Evolutionary conservation across 805 yeast species (phyloP).

Genomic region (Suhomyces prunicola): DNA sequence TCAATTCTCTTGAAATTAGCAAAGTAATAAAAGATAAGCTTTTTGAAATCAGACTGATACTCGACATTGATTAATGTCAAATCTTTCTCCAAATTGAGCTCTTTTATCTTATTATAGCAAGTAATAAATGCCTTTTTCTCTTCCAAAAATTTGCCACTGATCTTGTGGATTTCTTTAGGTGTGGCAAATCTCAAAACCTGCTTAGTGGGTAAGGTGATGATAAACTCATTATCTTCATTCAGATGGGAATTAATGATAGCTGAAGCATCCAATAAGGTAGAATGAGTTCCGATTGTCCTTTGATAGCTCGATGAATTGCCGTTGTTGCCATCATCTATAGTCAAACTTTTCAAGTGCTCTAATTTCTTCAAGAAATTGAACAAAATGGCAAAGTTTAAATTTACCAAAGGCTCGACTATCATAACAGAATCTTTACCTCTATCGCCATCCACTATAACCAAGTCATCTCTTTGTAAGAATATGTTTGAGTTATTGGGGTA

Average conservation of each 20-base stretch:
- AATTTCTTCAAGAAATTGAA: constrained; percentile 73
- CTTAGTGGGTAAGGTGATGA: constrained; percentile 68
- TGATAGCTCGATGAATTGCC: constrained; percentile 15
- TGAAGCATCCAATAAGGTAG: constrained; percentile 36
- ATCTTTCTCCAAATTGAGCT: constrained; percentile 45
- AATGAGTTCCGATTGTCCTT: constrained; percentile 34
- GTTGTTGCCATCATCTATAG: constrained; percentile 27
- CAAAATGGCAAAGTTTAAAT: constrained; percentile 62
- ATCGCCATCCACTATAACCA: constrained; percentile 80
- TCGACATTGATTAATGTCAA: constrained; percentile 41
- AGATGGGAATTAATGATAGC: constrained; percentile 34
- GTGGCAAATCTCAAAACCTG: constrained; percentile 76
- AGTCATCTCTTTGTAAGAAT: constrained; percentile 54
- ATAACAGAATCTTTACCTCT: constrained; percentile 77
- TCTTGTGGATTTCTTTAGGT: constrained; percentile 61
- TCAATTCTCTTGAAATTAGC: constrained; percentile 46
- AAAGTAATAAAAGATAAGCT: constrained; percentile 44
- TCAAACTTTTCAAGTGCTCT: constrained; percentile 57
- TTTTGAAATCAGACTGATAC: constrained; percentile 44
- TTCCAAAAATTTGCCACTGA: constrained; percentile 63
- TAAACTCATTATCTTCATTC: constrained; percentile 57
- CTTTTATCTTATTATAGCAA: constrained; percentile 48
- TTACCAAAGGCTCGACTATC: constrained; percentile 63
- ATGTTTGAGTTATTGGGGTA: constrained; percentile 65
- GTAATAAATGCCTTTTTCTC: constrained; percentile 70